These are phyloP conservation scores for Penicillium sp. DNA, from an alignment of 2,329 filamentous ascomycete genomes.

Conservation along the genomic window DNA sequence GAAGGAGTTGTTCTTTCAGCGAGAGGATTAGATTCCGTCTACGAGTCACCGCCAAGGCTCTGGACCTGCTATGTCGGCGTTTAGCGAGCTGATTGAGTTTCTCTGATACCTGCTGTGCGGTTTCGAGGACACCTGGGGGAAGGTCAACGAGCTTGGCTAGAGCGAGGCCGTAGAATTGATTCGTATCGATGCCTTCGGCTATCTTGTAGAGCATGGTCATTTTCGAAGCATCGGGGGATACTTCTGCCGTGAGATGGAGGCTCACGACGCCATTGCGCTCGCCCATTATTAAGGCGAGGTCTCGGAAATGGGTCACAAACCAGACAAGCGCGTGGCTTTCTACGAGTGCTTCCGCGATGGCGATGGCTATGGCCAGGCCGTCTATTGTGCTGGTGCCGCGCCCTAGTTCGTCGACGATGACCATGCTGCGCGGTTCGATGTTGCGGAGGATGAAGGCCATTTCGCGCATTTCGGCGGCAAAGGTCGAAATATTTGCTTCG, in stretches of 20 bases:
- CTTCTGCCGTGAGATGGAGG: constrained; percentile 67
- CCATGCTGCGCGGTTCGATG: constrained; percentile 64
- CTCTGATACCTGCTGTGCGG: constrained; percentile 58
- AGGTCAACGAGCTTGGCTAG: constrained; percentile 68
- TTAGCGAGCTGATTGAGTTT: constrained; percentile 53
- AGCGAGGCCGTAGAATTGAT: constrained; percentile 73
- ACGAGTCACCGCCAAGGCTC: constrained; percentile 51
- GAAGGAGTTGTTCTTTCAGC: constrained; percentile 61
- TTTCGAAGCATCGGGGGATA: constrained; percentile 47
- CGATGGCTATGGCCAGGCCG: constrained; percentile 77
- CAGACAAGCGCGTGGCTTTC: constrained; percentile 71
- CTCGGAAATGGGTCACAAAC: constrained; percentile 88
- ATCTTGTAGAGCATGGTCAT: constrained; percentile 88
- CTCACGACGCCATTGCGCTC: constrained; percentile 72
- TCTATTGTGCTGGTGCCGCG: constrained; percentile 83
- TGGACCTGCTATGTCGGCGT: constrained; percentile 51
- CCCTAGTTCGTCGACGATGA: constrained; percentile 85
- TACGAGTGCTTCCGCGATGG: constrained; percentile 79
- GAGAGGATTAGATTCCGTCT: constrained; percentile 65
- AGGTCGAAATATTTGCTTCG: constrained; percentile 85
- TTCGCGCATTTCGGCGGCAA: constrained; percentile 89
- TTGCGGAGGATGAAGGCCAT: constrained; percentile 87
- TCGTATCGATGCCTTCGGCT: constrained; percentile 58
- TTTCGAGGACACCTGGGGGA: constrained; percentile 57
- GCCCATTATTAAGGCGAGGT: constrained; percentile 66